Base-by-base conservation (phyloP, 2,329 filamentous ascomycete species). In the Balansia obtecta region DNA sequence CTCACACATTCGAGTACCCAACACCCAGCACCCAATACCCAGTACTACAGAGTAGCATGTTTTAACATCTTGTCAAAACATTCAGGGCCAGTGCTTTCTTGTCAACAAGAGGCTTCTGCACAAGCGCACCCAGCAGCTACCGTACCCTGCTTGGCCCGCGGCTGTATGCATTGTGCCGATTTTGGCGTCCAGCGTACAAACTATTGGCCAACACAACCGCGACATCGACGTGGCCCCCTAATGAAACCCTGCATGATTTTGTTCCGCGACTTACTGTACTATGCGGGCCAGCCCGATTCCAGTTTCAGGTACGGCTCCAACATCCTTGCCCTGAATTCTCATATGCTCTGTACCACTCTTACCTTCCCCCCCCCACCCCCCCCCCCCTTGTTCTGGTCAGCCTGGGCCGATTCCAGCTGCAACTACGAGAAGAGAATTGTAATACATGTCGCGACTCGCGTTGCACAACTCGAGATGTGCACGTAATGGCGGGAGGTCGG, bases 161-260 rank as follows among this genome's bases (percentile, higher is more conserved):
- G 41, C 41, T 39, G 5, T 45, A 40, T 39, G 48, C 48, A 49
- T 49, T 6, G n/a, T 10, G 18, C 44, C 49, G 40, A 27, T 16
- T 39, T 20, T 30, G 39, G 22, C 46, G 18, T 30, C 13, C 45
- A 38, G 9, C 38, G 34, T 42, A 9, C 9, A 30, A 40, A 13
- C 27, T 46, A 46, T 41, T 50, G 48, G 43, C 22, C 27, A 37
- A 46, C 34, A 42, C 46, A 46, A 44, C 48, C 43, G 43, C 43
- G 43, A 46, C 34, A 33, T 41, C 20, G 32, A 22, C 20, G 20
- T 39, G 34, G 18, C 44, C 20, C 3, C 5, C 30, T n/a, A 12
- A 22, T 20, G 16, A 34, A 8, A n/a, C 22, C 9, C 12, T 27
- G 20, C 22, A 43, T 18, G 27, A 22, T 18, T 43, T 43, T 18